Evolutionary conservation across 176 grass and related monocot genomes (phyloP).

Genomic region (Alopecurus myosuroides): DNA sequence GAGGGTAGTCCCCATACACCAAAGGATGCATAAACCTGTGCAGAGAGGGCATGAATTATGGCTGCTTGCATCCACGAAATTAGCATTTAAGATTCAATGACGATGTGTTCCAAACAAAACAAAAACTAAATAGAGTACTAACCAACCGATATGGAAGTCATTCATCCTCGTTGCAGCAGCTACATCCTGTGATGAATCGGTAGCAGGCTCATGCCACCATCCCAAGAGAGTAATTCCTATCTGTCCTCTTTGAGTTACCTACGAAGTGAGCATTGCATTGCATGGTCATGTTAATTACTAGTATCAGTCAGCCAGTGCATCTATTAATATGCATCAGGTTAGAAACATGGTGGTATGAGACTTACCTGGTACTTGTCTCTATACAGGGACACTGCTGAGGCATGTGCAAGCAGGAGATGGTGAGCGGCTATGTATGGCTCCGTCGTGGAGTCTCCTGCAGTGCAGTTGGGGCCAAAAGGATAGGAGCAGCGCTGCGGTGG

Average conservation of each 20-base stretch:
- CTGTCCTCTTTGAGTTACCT: conserved; percentile 60
- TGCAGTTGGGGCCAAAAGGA: conserved; percentile 53
- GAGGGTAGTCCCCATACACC: conserved; percentile 60
- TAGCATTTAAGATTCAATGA: not conserved
- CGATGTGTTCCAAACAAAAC: not conserved
- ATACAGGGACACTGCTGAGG: conserved; percentile 46
- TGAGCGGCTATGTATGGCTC: too few relatives aligned
- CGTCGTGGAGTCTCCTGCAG: conserved; percentile 48
- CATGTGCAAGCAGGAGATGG: conserved; percentile 50
- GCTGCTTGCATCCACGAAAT: not conserved
- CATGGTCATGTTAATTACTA: not conserved
- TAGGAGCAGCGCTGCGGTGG: conserved; percentile 65
- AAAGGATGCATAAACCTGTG: conserved; percentile 69
- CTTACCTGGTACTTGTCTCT: conserved; percentile 41
- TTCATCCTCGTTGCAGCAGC: conserved; percentile 57
- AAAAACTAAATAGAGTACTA: not conserved
- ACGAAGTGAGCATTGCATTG: not conserved
- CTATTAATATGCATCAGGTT: not conserved
- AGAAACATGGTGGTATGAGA: not conserved
- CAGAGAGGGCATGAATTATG: not conserved
- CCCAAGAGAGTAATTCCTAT: conserved; percentile 67
- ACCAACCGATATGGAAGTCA: conserved; percentile 87
- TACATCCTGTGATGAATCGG: conserved; percentile 26
- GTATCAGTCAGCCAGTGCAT: not conserved
- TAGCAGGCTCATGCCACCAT: conserved; percentile 58